A percentile compares a stretch with the other conserved stretches of the same genome.
These are phyloP conservation scores for Carpinus fangiana DNA, from an alignment of 306 rosid genomes.

Conservation along the genomic window DNA sequence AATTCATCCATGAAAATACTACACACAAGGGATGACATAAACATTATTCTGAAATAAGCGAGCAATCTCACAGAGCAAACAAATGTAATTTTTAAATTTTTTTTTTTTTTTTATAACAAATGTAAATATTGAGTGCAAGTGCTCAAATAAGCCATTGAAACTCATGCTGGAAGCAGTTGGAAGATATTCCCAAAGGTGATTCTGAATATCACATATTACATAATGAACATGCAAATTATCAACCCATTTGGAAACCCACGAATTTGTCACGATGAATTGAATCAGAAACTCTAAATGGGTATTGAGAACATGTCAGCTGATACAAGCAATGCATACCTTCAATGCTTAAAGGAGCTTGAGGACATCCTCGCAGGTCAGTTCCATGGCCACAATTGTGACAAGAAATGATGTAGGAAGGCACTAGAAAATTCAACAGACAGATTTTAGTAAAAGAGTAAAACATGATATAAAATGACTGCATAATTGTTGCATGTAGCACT, in stretches of 20 bases:
- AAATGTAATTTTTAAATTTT: no score
- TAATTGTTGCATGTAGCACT: neutral
- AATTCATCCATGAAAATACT: neutral
- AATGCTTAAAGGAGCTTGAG: constrained; percentile 64
- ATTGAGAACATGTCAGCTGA: constrained; percentile 3
- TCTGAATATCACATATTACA: neutral
- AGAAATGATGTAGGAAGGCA: constrained; percentile 76
- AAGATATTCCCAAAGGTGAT: neutral
- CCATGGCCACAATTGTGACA: constrained; percentile 95
- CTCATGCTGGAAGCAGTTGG: neutral
- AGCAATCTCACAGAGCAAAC: neutral
- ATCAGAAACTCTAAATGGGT: neutral
- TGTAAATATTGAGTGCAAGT: no score
- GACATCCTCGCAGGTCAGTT: constrained; percentile 91
- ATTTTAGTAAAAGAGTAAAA: constrained; percentile 11
- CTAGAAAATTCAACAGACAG: constrained; percentile 44
- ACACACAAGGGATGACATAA: neutral
- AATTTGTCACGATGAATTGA: neutral
- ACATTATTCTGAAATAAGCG: neutral
- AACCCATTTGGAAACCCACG: neutral
- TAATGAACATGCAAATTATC: neutral
- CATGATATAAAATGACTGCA: neutral
- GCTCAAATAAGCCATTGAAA: neutral
- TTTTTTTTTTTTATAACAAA: no score
- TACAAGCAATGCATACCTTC: constrained; percentile 61